Evolutionary conservation across 2,329 filamentous ascomycete species (phyloP).

Genomic region (Trichoderma atrobrunneum): DNA sequence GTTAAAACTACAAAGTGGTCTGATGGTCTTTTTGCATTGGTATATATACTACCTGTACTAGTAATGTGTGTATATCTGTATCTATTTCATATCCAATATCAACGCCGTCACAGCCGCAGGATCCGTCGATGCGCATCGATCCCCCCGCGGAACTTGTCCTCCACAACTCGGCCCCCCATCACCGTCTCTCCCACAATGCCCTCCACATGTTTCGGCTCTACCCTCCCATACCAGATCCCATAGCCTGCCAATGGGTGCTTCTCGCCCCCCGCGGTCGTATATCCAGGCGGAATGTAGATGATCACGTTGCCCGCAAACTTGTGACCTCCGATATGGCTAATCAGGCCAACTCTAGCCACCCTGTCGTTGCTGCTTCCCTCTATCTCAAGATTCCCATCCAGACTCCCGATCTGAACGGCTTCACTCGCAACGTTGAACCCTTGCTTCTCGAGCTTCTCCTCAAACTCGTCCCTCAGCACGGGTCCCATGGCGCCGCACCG

Average conservation of each 20-base stretch:
- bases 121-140: slow-evolving; percentile 57
- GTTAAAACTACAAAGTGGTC: no score
- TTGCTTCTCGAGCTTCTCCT: slow-evolving; percentile 49
- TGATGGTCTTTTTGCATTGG: no score
- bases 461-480: slow-evolving; percentile 68
- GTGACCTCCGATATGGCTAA: slow-evolving; percentile 81
- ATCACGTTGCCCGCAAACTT: slow-evolving; percentile 86
- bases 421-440: slow-evolving; percentile 50
- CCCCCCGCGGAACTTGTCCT: slow-evolving; percentile 69
- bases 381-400: slow-evolving; percentile 19
- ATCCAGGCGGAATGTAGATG: slow-evolving; percentile 66
- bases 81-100: background rate
- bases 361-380: slow-evolving; percentile 24
- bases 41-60: no score
- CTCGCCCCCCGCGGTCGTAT: slow-evolving; percentile 39
- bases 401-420: slow-evolving; percentile 38
- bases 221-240: slow-evolving; percentile 79
- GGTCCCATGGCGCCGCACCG: slow-evolving; percentile 82
- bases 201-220: slow-evolving; percentile 72
- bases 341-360: slow-evolving; percentile 62
- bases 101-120: slow-evolving; percentile 39
- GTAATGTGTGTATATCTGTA: background rate
- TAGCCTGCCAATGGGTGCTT: slow-evolving; percentile 62
- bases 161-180: slow-evolving; percentile 62
- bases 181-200: slow-evolving; percentile 73